Base-by-base conservation (phyloP, 2,329 filamentous ascomycete species). In the Neodidymelliopsis sp. region DNA sequence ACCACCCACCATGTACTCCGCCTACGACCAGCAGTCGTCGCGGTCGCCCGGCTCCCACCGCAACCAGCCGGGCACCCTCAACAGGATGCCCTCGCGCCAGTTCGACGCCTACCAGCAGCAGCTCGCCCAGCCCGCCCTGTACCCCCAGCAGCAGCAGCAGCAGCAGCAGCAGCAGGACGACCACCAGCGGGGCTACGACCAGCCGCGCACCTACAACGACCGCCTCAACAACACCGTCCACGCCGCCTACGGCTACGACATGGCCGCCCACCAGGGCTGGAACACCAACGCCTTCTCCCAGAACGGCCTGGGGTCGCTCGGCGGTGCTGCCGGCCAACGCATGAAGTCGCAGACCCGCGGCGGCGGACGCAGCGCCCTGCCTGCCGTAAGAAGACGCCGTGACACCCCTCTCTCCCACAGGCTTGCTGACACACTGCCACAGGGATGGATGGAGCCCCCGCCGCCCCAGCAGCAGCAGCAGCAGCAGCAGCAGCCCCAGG, bases 11-110 rank as follows among this genome's bases (percentile, higher is more conserved):
- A 73, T 73, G 70, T 73, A 73, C 51, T 65, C 65, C 25, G 55
- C 63, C 35, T 73, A 73, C 63, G 70, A 73, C 60, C 62, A 67
- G 56, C 62, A 62, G 36, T 66, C 70, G 54, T 87, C 86, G 70
- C 87, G 89, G 67, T 90, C 88, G 57, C 90, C 90, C 28, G 86
- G 84, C 67, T 85, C 87, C 23, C 85, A 89, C 70, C 88, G 89
- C 53, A 84, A 83, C 62, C 81, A 82, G 64, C 79, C 78, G 22
- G 78, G 87, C 79, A 79, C 81, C 49, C 77, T 89, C 49, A 84
- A 88, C 66, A 84, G 89, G 60, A 86, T 88, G 69, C 79, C 85
- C 31, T 92, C 91, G 62, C 84, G 90, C 62, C 88, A 89, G 60
- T 90, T 92, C 70, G 91, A 96, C 60, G 80, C 81, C 53, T 87